Base-by-base conservation (phyloP, 441 rosid species). In the Eutrema salsugineum region DNA sequence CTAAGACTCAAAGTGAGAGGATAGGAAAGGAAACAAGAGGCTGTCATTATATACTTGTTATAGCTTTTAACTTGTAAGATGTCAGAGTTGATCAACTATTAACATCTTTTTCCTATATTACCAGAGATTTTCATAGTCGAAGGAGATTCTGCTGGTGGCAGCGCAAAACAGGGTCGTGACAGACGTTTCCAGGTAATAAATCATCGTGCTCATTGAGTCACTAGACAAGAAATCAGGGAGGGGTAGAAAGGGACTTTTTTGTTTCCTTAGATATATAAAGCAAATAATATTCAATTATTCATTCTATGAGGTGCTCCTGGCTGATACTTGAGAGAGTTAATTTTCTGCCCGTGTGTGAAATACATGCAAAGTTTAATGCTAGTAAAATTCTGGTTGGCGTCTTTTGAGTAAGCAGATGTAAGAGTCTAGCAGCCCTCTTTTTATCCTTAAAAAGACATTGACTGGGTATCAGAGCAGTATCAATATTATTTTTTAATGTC, bases 91-190 rank as follows among this genome's bases (percentile, higher is more conserved):
- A 11, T 57, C 65, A 57, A 35, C 32, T 22, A 14, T 1, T 69
- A 36, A 61, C 56, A 30, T 62, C 33, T 42, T 44, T 51, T 35
- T 35, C 27, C 40, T 53, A 40, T 71, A 47, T 71, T 81, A 84
- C 88, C 98, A 95, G 85, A 93, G 90, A 79, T 93, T 86, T 82
- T 92, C 78, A 95, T 95, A 63, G 99, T 95, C 51, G 99, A 95
- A 83, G 99, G 99, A 61, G 97, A 95, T 82, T 95, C 98, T 19
- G 99, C 98, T 59, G 99, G 99, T 48, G 98, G 98, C 70, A 95
- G 99, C 75, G 99, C 98, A 40, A 95, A 95, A 83, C 99, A 93
- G 77, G 99, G 98, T 38, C 97, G 98, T 68, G 98, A 95, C 82
- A 87, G 99, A 77, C 92, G 96, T 50, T 93, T 93, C 82, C 99